Percentiles rank a stretch among this genome's conserved stretches.
Evolutionary conservation across 768 basidiomycete genomes (phyloP).

Genomic region (Mycena leptocephala): DNA sequence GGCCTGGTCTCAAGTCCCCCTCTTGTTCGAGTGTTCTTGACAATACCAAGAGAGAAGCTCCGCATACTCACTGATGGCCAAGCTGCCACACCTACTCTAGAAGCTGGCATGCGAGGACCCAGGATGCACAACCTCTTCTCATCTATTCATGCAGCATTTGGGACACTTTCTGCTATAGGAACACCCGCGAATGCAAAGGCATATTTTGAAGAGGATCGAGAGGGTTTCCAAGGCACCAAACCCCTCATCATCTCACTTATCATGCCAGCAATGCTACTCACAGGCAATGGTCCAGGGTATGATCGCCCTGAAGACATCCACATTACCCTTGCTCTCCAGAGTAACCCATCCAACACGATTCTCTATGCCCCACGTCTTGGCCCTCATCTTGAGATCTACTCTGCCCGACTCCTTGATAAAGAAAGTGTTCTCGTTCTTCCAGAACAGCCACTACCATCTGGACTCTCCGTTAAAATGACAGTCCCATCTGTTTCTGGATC

Average conservation of each 20-base stretch:
- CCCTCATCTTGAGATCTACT: conserved; percentile 11
- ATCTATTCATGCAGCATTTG: conserved; percentile 36
- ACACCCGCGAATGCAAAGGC: conserved; percentile 30
- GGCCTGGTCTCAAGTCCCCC: conserved; percentile 29
- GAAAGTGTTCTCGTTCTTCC: conserved; percentile 18
- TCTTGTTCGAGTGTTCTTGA: conserved; percentile 32
- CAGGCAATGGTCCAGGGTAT: conserved; percentile 8
- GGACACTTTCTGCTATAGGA: conserved; percentile 23
- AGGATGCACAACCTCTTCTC: conserved; percentile 33
- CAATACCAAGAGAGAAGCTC: conserved; percentile 35
- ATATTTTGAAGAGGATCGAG: conserved; percentile 36
- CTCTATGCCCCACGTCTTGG: conserved; percentile 12
- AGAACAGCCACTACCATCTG: conserved; percentile 15
- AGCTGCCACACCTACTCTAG: conserved; percentile 23
- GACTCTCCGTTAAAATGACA: neutral
- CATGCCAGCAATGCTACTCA: conserved; percentile 20
- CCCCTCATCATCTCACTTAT: conserved; percentile 19
- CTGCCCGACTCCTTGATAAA: conserved; percentile 9
- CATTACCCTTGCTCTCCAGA: conserved; percentile 8
- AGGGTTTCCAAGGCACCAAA: conserved; percentile 20
- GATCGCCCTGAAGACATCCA: conserved; percentile 4
- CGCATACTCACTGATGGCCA: neutral
- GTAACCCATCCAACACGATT: conserved; percentile 4
- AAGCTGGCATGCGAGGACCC: conserved; percentile 27
- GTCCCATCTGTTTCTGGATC: conserved; percentile 8